Evolutionary conservation across 2,329 filamentous ascomycete genomes (phyloP), one percentile per base, ranked within the genome.

Genomic region (Trichoderma sp.): DNA sequence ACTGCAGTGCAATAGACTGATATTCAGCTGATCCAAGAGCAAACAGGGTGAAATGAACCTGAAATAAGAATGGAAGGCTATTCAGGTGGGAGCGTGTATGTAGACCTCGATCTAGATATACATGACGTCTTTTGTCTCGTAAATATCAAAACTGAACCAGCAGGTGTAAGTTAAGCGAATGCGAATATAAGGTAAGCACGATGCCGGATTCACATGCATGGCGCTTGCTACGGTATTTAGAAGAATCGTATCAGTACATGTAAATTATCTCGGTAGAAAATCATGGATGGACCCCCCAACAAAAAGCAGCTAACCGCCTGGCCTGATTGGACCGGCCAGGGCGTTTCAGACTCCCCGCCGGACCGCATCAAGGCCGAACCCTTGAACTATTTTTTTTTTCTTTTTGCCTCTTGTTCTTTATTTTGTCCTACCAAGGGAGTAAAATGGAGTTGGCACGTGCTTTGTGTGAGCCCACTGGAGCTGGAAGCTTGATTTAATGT

Each of bases 271-370:
- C 32, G 58, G 20, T 28, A 30, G 55, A 50, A 50, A 50, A 50
- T 50, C n/a, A 61, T 61, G 30, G n/a, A 61, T 36, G 58, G 28
- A 20, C 11, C 63, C 63, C 63, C 63, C 63, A 66, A 66, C 63
- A 66, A 66, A 61, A 61, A 55, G 63, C 32, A 28, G 47, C 63
- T 12, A 66, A 39, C 15, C 47, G 20, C 30, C 47, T n/a, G 20
- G 15, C 36, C 13, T 66, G 47, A 66, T 57, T 66, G 63, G 63
- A n/a, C 63, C 50, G 63, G 47, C 30, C 30, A 66, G 63, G 63
- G 63, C 11, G 63, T 66, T 66, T 66, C 47, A 66, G 47, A 66
- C 63, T 50, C 63, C 20, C 63, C 63, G 63, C 28, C 47, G 47
- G 63, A 34, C 62, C 63, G 12, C 47, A 36, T 30, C 43, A 55